Conservation (phyloP, 371 early-diverging fungal species). For the Pancytospora epiphaga region DNA sequence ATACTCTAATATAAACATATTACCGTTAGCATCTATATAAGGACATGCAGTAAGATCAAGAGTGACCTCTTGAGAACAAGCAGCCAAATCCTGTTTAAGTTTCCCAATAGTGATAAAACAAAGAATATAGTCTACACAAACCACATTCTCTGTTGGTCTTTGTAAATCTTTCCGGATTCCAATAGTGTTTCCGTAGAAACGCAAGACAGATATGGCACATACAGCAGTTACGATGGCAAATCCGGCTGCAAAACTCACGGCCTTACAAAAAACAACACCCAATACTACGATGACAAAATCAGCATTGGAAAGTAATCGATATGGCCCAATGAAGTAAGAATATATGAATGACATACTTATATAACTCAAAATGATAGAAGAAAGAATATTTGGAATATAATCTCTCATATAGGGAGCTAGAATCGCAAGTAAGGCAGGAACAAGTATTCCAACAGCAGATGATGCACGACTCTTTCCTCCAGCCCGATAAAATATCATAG, state of each 20-base stretch:
- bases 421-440: neutral
- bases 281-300: constrained; percentile 13
- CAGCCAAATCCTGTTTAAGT: constrained; percentile 17
- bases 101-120: constrained; percentile 15
- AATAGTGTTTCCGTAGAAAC: neutral
- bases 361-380: constrained; percentile 22
- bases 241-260: neutral
- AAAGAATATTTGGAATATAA: constrained; percentile 28
- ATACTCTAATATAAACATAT: constrained; percentile 12
- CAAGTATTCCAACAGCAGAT: neutral
- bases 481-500: constrained; percentile 27
- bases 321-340: constrained; percentile 5
- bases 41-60: constrained; percentile 28
- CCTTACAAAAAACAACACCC: constrained; percentile 9
- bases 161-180: neutral
- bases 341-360: constrained; percentile 25
- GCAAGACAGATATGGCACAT: neutral
- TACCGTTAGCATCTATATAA: constrained; percentile 26
- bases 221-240: constrained; percentile 17
- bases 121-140: constrained; percentile 17
- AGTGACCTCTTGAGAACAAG: constrained; percentile 3
- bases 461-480: constrained; percentile 24
- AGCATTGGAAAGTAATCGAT: neutral
- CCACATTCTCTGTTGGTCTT: neutral
- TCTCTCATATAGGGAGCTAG: constrained; percentile 2